A percentile compares a stretch with the other conserved stretches of the same genome.
phyloP scores from a whole-genome alignment of 2,329 filamentous ascomycete species.

The Ceratocystis variospora region DNA sequence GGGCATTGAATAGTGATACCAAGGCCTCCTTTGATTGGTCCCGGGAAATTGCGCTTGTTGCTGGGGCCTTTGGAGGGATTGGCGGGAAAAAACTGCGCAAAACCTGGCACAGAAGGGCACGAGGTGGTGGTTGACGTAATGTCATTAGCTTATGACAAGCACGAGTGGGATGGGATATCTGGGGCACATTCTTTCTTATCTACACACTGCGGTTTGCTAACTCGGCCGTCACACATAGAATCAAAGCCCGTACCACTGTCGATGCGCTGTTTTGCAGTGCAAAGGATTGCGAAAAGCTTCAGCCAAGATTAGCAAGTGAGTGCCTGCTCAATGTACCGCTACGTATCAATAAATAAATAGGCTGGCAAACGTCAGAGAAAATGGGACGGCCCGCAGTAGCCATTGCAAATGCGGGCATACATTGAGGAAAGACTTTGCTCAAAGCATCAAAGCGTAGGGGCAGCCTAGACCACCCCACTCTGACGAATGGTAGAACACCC shows the following conservation, averaged over 20 bases:
- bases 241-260: slow-evolving; percentile 36
- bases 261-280: slow-evolving; percentile 41
- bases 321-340: neutral
- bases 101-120: slow-evolving; percentile 38
- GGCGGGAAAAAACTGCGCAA: slow-evolving; percentile 39
- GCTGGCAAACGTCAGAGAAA: neutral
- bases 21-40: slow-evolving; percentile 37
- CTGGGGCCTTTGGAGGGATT: slow-evolving; percentile 47
- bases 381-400: slow-evolving; percentile 34
- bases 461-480: neutral
- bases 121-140: slow-evolving; percentile 44
- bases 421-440: slow-evolving; percentile 38
- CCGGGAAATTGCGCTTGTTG: slow-evolving; percentile 44
- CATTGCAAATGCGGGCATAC: slow-evolving; percentile 43
- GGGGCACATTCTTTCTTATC: neutral
- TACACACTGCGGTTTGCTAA: slow-evolving; percentile 5
- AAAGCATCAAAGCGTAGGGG: slow-evolving; percentile 26
- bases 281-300: slow-evolving; percentile 32
- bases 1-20: slow-evolving; percentile 28
- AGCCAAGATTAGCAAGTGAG: slow-evolving; percentile 26
- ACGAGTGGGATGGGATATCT: slow-evolving; percentile 21
- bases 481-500: slow-evolving; percentile 31
- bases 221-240: neutral
- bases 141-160: slow-evolving; percentile 31
- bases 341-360: neutral